Percentiles rank a stretch among this genome's conserved stretches.
phyloP scores from a whole-genome alignment of 495 filamentous ascomycete species.

The Aspergillus funiculosus region DNA sequence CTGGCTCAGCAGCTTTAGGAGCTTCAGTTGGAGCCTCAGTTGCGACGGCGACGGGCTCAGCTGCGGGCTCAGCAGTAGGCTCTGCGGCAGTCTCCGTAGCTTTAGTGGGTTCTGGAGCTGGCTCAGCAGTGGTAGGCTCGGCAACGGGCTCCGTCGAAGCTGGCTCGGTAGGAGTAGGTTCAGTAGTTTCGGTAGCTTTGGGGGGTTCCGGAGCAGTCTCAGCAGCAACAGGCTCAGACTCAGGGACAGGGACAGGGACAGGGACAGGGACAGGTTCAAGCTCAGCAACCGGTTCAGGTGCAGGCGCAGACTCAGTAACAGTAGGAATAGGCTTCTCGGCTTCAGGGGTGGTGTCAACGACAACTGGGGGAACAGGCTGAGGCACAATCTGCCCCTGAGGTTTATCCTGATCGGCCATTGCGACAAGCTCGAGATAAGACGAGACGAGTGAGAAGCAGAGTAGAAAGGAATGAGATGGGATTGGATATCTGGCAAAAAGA shows the following conservation, averaged over 20 bases:
- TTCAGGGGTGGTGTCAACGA: conserved; percentile 4
- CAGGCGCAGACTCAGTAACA: conserved; percentile 1
- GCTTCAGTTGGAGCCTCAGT: not conserved
- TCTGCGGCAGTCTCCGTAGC: too few relatives aligned
- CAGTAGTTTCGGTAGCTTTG: too few relatives aligned
- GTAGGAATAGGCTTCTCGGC: conserved; percentile 12
- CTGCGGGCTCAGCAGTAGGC: not conserved
- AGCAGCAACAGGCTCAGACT: not conserved
- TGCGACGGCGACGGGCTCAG: not conserved
- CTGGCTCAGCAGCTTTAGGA: not conserved
- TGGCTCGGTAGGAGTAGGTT: not conserved
- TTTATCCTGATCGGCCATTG: conserved; percentile 20
- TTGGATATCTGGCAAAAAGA: not conserved
- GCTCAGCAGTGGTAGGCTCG: conserved; percentile 12
- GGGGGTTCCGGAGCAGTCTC: too few relatives aligned
- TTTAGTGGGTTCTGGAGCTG: conserved; percentile 12
- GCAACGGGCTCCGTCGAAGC: too few relatives aligned
- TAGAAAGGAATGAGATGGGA: too few relatives aligned
- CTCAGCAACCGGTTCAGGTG: conserved; percentile 1
- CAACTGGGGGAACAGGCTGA: conserved; percentile 3
- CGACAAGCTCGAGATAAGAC: not conserved
- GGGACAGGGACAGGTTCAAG: conserved; percentile 5
- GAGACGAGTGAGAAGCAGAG: too few relatives aligned
- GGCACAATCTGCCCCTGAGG: conserved; percentile 16
- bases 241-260: conserved; percentile 1